Conservation (phyloP, 345 rosid genomes). For the Rubroshorea leprosula region DNA sequence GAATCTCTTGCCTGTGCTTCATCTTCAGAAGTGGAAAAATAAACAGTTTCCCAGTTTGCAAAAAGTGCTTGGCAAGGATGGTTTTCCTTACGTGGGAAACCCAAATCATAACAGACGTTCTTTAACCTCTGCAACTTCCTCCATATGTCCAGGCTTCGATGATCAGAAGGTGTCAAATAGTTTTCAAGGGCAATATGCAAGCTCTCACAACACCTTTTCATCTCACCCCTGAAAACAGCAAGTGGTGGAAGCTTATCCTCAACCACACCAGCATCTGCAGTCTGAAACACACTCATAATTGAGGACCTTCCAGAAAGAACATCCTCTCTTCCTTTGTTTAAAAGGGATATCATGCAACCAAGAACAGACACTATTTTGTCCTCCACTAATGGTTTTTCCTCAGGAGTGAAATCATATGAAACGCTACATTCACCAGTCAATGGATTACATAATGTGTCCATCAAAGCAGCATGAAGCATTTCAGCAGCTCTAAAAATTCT, state of each 20-base stretch:
- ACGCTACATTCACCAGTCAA: slow-evolving; percentile 83
- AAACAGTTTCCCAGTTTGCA: slow-evolving; percentile 82
- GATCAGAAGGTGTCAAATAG: slow-evolving; percentile 68
- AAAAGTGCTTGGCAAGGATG: slow-evolving; percentile 65
- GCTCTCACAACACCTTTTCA: slow-evolving; percentile 96
- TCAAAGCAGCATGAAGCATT: slow-evolving; percentile 70
- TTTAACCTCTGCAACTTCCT: slow-evolving; percentile 90
- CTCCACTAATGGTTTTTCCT: slow-evolving; percentile 80
- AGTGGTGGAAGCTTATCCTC: slow-evolving; percentile 87
- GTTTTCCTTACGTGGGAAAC: slow-evolving; percentile 66
- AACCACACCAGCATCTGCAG: slow-evolving; percentile 40
- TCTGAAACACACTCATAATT: slow-evolving; percentile 38
- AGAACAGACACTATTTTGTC: slow-evolving; percentile 89
- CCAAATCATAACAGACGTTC: slow-evolving; percentile 83
- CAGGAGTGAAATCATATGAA: slow-evolving; percentile 65
- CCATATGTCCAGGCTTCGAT: slow-evolving; percentile 65
- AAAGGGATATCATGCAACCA: slow-evolving; percentile 81
- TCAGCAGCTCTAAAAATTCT: slow-evolving; percentile 88
- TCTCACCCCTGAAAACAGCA: slow-evolving; percentile 80
- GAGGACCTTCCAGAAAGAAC: slow-evolving; percentile 87
- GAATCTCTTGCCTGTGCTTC: slow-evolving; percentile 36
- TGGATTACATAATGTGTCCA: slow-evolving; percentile 94
- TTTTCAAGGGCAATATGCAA: slow-evolving; percentile 89
- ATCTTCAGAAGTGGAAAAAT: slow-evolving; percentile 52
- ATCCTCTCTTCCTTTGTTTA: slow-evolving; percentile 84